These are phyloP conservation scores for Pseudoperonospora humuli DNA, from an alignment of 352 stramenopile genomes.

Conservation along the genomic window DNA sequence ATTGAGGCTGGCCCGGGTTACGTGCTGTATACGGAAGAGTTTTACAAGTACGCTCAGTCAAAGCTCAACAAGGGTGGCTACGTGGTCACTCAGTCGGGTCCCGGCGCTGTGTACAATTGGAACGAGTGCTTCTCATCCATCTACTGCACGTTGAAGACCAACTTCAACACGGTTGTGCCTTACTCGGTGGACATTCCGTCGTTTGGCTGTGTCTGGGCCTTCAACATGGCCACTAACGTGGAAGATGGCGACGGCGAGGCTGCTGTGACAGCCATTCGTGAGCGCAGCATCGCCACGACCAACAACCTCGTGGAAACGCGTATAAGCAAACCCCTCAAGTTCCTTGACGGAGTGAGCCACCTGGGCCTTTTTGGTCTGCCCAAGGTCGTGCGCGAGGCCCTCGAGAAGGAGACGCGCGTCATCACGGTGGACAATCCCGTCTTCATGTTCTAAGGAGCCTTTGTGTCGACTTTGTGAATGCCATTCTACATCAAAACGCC, in stretches of 20 bases:
- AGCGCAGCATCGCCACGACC: slow-evolving; percentile 53
- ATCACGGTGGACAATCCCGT: slow-evolving; percentile 95
- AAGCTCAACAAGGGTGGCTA: slow-evolving; percentile 84
- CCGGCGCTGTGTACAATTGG: slow-evolving; percentile 84
- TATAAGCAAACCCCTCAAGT: slow-evolving; percentile 67
- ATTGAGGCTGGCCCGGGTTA: slow-evolving; percentile 92
- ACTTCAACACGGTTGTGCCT: slow-evolving; percentile 89
- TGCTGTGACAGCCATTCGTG: slow-evolving; percentile 38
- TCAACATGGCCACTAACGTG: slow-evolving; percentile 86
- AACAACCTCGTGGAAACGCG: slow-evolving; percentile 53
- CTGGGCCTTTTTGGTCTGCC: slow-evolving; percentile 86
- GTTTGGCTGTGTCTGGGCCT: slow-evolving; percentile 92
- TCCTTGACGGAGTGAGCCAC: slow-evolving; percentile 90
- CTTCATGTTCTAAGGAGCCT: slow-evolving; percentile 90
- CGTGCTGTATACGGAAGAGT: slow-evolving; percentile 77
- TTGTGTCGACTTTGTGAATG: slow-evolving; percentile 21
- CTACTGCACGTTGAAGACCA: slow-evolving; percentile 86
- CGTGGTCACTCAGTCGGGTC: slow-evolving; percentile 91
- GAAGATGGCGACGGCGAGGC: slow-evolving; percentile 42
- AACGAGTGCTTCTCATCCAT: slow-evolving; percentile 92
- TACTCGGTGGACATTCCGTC: slow-evolving; percentile 90
- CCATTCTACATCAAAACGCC: slow-evolving; percentile 19
- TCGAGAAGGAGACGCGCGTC: slow-evolving; percentile 85
- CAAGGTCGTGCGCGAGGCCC: slow-evolving; percentile 84
- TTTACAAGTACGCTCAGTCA: slow-evolving; percentile 88